phyloP scores from a whole-genome alignment of 352 stramenopile species.

The Phytopythium mirpurense region DNA sequence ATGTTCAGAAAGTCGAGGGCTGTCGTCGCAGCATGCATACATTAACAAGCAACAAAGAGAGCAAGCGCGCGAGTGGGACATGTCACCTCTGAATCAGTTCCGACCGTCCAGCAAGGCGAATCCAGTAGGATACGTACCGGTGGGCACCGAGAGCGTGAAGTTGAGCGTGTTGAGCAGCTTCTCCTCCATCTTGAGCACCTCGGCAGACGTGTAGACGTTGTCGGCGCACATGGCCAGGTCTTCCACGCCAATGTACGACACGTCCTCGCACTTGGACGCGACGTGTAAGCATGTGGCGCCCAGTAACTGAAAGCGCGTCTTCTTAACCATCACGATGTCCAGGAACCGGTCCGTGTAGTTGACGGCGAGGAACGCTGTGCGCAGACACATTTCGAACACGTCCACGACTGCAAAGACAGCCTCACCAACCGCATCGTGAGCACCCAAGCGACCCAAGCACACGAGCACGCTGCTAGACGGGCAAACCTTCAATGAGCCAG shows the following conservation, averaged over 20 bases:
- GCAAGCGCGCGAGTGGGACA: neutral
- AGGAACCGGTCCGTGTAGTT: constrained; percentile 89
- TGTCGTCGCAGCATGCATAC: constrained; percentile 17
- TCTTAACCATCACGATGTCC: constrained; percentile 87
- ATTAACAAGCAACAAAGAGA: neutral
- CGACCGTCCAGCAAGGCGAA: too few species aligned
- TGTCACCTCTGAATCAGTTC: neutral
- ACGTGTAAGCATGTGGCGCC: constrained; percentile 88
- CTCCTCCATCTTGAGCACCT: constrained; percentile 91
- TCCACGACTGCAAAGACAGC: constrained; percentile 69
- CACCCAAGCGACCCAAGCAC: neutral
- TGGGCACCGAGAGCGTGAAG: constrained; percentile 88
- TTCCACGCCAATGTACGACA: constrained; percentile 91
- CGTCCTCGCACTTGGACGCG: constrained; percentile 89
- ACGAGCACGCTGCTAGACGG: constrained; percentile 2
- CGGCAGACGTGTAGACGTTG: constrained; percentile 86
- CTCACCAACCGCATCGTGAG: neutral
- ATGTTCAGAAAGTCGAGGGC: constrained; percentile 89
- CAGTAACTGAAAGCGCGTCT: constrained; percentile 86
- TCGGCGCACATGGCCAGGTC: constrained; percentile 89
- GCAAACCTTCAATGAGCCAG: constrained; percentile 87
- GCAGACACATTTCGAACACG: constrained; percentile 90
- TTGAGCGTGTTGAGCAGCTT: constrained; percentile 90
- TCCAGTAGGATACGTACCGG: constrained; percentile 48
- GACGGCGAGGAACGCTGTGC: constrained; percentile 87